A percentile compares a stretch with the other conserved stretches of the same genome.
Evolutionary conservation across 202 grass and related monocot species (phyloP).

Genomic region (Setaria italica): DNA sequence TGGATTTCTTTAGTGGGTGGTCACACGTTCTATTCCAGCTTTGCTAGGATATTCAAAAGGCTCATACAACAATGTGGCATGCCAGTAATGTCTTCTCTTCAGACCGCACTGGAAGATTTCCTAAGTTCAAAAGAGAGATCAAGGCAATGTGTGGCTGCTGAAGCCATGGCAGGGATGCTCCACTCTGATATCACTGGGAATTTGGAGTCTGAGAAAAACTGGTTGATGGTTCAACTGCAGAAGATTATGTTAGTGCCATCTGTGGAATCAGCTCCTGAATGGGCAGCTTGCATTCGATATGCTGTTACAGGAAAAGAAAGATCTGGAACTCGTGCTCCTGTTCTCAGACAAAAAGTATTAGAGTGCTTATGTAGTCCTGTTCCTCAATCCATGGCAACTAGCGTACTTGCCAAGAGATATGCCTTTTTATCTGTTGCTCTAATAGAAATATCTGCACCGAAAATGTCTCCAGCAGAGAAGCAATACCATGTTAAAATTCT

Average conservation of each 20-base stretch:
- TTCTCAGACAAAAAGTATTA: conserved; percentile 85
- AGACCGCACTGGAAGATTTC: conserved; percentile 74
- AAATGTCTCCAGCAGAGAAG: conserved; percentile 70
- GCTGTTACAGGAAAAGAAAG: conserved; percentile 93
- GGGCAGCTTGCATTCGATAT: conserved; percentile 95
- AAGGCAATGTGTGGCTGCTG: conserved; percentile 96
- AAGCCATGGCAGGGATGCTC: conserved; percentile 92
- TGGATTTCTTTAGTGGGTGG: conserved; percentile 80
- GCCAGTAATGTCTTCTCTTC: conserved; percentile 68
- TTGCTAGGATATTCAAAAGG: conserved; percentile 97
- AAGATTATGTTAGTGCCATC: conserved; percentile 84
- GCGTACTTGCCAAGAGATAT: conserved; percentile 91
- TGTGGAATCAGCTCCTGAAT: conserved; percentile 93
- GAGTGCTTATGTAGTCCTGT: conserved; percentile 73
- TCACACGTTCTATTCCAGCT: conserved; percentile 81
- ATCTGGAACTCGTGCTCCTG: conserved; percentile 71
- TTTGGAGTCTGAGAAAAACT: conserved; percentile 63
- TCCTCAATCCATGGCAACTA: conserved; percentile 73
- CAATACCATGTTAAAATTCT: conserved; percentile 83
- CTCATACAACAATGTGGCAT: conserved; percentile 89
- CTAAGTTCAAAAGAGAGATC: conserved; percentile 90
- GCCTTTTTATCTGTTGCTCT: conserved; percentile 88
- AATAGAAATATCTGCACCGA: conserved; percentile 84
- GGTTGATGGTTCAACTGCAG: conserved; percentile 75
- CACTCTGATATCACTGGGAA: conserved; percentile 80